A percentile compares a stretch with the other conserved stretches of the same genome.
Conservation (phyloP, 192 early-diverging fungal species). For the Coemansia sp. region DNA sequence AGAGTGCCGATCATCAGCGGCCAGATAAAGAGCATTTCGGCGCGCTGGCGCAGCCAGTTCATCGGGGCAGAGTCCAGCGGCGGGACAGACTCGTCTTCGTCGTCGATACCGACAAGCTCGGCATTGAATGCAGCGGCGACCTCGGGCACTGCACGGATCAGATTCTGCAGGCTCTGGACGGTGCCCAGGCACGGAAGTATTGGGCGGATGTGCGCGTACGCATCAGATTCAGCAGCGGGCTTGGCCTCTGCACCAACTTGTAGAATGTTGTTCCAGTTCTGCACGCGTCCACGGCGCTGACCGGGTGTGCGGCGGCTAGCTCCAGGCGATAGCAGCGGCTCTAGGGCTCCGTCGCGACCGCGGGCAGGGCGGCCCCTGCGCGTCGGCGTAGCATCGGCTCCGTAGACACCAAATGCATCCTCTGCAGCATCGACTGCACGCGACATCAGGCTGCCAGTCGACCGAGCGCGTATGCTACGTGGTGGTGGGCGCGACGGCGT, state of each 20-base stretch:
- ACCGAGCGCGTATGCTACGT: conserved; percentile 18
- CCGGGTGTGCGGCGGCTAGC: conserved; percentile 10
- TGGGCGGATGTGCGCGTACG: conserved; percentile 32
- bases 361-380: conserved; percentile 14
- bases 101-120: conserved; percentile 39
- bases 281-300: conserved; percentile 46
- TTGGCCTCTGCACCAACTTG: conserved; percentile 37
- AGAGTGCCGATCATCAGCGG: conserved; percentile 50
- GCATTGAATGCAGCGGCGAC: conserved; percentile 48
- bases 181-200: conserved; percentile 42
- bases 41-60: conserved; percentile 46
- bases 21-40: conserved; percentile 52
- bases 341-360: background rate
- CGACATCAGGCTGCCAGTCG: conserved; percentile 11
- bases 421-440: conserved; percentile 11
- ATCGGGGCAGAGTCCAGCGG: conserved; percentile 30
- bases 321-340: background rate
- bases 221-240: background rate
- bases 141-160: conserved; percentile 41
- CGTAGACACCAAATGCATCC: background rate
- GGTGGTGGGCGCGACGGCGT: conserved; percentile 17
- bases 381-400: conserved; percentile 16
- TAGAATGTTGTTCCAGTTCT: conserved; percentile 49
- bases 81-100: conserved; percentile 28
- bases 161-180: conserved; percentile 32